A percentile compares a stretch with the other conserved stretches of the same genome.
Evolutionary conservation across 2,329 filamentous ascomycete species (phyloP).

Genomic region (Xylaria digitata): DNA sequence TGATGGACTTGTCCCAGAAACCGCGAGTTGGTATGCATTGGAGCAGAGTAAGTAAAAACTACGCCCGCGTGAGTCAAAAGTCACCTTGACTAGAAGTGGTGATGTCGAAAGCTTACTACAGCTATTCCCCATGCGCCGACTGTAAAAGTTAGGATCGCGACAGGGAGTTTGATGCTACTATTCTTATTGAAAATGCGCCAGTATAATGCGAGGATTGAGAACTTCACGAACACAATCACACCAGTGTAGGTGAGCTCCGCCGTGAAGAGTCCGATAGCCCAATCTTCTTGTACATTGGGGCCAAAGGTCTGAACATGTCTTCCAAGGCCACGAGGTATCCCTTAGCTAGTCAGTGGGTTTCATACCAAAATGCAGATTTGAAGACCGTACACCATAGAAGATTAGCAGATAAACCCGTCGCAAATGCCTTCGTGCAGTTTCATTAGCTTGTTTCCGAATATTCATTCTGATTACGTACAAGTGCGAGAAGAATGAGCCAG

Average conservation of each 20-base stretch:
- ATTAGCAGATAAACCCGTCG: constrained; percentile 6
- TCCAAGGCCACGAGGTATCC: constrained; percentile 27
- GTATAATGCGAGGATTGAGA: constrained; percentile 30
- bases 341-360: constrained; percentile 3
- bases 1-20: constrained; percentile 15
- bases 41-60: constrained; percentile 2
- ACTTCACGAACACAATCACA: constrained; percentile 33
- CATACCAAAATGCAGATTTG: background rate
- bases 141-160: background rate
- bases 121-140: constrained; percentile 3
- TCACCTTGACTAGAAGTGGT: background rate
- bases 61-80: background rate
- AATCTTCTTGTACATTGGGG: constrained; percentile 16
- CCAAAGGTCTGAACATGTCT: constrained; percentile 27
- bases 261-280: constrained; percentile 21
- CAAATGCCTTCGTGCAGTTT: constrained; percentile 8
- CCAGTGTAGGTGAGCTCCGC: constrained; percentile 31
- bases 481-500: constrained; percentile 21
- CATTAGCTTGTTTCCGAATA: background rate
- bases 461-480: background rate
- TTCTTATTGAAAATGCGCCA: constrained; percentile 34
- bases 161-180: constrained; percentile 26
- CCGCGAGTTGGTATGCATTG: constrained; percentile 13
- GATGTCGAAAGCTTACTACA: constrained; percentile 8
- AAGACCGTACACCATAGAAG: constrained; percentile 17